phyloP scores from a whole-genome alignment of 1,284 basidiomycete species.

The Melampsora larici-populina region DNA sequence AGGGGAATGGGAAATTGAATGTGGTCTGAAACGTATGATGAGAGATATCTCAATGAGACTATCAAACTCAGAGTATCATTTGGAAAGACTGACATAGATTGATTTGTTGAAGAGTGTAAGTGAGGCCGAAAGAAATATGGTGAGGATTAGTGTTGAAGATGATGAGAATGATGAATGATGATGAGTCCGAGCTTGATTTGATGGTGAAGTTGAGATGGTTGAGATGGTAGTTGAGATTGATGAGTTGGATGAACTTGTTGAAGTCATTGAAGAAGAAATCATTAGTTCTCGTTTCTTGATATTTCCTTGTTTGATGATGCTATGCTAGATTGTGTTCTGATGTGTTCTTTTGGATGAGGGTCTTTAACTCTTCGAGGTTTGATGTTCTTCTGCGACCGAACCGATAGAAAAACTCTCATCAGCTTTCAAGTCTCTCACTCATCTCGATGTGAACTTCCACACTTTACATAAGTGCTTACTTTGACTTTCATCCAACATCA shows the following conservation, averaged over 20 bases:
- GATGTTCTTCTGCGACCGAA: too few species aligned
- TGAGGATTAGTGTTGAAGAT: slow-evolving; percentile 19
- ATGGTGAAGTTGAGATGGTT: neutral
- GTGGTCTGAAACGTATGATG: slow-evolving; percentile 19
- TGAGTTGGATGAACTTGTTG: neutral
- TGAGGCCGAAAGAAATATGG: slow-evolving; percentile 25
- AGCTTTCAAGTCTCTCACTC: too few species aligned
- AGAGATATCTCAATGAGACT: neutral
- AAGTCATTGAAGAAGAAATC: neutral
- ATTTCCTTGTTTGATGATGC: too few species aligned
- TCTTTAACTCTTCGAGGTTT: too few species aligned
- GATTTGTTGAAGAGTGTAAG: slow-evolving; percentile 35
- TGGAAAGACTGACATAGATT: slow-evolving; percentile 16
- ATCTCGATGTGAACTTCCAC: too few species aligned
- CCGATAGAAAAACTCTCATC: too few species aligned
- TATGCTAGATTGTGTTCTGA: too few species aligned
- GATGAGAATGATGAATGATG: neutral
- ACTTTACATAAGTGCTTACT: too few species aligned
- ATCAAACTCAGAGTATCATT: neutral
- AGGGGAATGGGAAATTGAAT: slow-evolving; percentile 25
- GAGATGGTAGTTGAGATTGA: neutral
- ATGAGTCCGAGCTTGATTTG: neutral
- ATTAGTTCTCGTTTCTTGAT: neutral
- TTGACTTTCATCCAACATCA: too few species aligned
- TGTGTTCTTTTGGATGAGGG: too few species aligned